Conservation (phyloP, 1,139 yeast species). For the Sugiyamaella sp. region DNA sequence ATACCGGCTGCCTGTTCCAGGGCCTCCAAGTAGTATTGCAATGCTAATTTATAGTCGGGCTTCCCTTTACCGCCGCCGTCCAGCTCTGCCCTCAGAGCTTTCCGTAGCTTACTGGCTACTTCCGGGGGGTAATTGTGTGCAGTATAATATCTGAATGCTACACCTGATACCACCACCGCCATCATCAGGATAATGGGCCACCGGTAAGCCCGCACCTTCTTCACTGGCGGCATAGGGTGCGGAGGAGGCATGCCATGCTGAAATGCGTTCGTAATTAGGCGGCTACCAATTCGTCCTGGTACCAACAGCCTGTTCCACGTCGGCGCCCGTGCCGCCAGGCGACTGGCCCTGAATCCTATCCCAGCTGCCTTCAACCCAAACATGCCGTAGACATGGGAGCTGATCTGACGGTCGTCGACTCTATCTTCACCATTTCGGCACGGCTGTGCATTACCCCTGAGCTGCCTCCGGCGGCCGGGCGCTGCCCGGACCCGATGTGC, state of each 20-base stretch:
- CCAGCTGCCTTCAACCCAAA: no score
- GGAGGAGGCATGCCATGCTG: constrained; percentile 19
- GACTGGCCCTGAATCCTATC: no score
- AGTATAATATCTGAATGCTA: constrained; percentile 34
- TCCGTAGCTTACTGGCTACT: constrained; percentile 71
- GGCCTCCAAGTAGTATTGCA: constrained; percentile 65
- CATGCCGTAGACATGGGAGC: no score
- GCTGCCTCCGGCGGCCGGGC: no score
- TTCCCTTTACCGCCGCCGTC: constrained; percentile 63
- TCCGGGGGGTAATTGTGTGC: constrained; percentile 50
- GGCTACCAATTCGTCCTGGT: background rate
- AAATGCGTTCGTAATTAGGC: constrained; percentile 13
- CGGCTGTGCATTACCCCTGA: no score
- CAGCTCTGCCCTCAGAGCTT: constrained; percentile 79
- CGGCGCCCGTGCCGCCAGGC: no score
- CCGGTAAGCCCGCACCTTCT: constrained; percentile 22
- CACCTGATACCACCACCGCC: constrained; percentile 25
- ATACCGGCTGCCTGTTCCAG: constrained; percentile 53
- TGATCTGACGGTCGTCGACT: no score
- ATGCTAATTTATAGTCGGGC: constrained; percentile 62
- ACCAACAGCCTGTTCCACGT: background rate
- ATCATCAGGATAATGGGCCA: constrained; percentile 26
- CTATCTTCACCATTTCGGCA: no score
- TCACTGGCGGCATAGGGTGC: constrained; percentile 1
- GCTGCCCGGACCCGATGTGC: no score